Percentiles rank a stretch among this genome's conserved stretches.
phyloP scores from a whole-genome alignment of 768 basidiomycete genomes.

The Tricholoma terreum region DNA sequence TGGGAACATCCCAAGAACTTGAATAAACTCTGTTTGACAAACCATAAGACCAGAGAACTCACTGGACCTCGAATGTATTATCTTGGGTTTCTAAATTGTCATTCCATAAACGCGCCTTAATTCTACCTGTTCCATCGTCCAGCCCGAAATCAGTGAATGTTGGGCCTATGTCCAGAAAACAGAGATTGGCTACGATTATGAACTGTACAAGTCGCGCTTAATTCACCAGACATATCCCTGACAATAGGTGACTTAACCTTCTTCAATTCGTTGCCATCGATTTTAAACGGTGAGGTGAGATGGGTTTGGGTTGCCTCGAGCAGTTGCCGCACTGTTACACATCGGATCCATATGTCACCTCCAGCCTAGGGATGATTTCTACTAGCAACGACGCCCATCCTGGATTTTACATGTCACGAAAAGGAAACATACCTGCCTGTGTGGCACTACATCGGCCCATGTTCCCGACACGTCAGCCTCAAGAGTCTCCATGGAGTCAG shows the following conservation, averaged over 20 bases:
- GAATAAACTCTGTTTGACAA: background rate
- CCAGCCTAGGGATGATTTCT: background rate
- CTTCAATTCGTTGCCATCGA: constrained; percentile 18
- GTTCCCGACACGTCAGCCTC: background rate
- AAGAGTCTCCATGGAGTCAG: background rate
- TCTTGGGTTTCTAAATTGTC: constrained; percentile 23
- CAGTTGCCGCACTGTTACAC: constrained; percentile 30
- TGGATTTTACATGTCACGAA: background rate
- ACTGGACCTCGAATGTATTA: constrained; percentile 4
- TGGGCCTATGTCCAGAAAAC: constrained; percentile 53
- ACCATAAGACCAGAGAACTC: constrained; percentile 8
- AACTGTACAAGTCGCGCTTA: constrained; percentile 41
- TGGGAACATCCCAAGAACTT: background rate
- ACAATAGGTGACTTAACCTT: constrained; percentile 14
- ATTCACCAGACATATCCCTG: constrained; percentile 14
- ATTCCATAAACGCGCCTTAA: constrained; percentile 60
- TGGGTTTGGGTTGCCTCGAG: constrained; percentile 11
- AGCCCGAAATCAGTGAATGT: constrained; percentile 70
- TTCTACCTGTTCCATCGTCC: constrained; percentile 31
- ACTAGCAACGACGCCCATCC: background rate
- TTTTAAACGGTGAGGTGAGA: constrained; percentile 14
- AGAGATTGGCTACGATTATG: constrained; percentile 70
- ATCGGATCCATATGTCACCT: constrained; percentile 17
- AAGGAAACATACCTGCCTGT: background rate
- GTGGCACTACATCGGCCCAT: background rate